Base-by-base conservation (phyloP, 2,329 filamentous ascomycete species). In the Triangularia setosa region DNA sequence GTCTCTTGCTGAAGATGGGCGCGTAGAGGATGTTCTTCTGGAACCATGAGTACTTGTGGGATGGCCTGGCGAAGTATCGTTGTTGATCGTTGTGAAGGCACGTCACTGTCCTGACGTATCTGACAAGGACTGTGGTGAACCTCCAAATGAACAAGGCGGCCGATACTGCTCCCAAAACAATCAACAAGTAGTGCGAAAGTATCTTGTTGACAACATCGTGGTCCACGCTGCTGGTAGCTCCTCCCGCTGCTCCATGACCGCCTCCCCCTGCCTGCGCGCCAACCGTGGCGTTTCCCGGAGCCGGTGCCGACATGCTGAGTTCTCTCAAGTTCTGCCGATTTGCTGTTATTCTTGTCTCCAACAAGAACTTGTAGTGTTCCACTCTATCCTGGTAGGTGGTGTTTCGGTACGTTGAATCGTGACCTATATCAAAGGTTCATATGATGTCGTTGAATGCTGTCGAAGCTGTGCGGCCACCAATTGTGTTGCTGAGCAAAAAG, bases 81-180 rank as follows among this genome's bases (percentile, higher is more conserved):
- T 97, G 93, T 1, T 83, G 89, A 68, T 91, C 89, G 78, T 92
- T 92, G 78, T 85, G 89, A 69, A 97, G 83, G 72, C 88, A 92
- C 52, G 90, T 84, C 54, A 96, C 81, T 25, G 85, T 89, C 68
- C 93, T 87, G 40, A 93, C 80, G 73, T 95, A 89, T 69, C 84
- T 86, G 64, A 85, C 80, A 63, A 90, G 77, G 62, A 84, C 81
- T 59, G 87, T 82, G 62, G 80, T 77, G 67, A 88, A 75, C 66
- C 89, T 87, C 85, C 91, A 94, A 67, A 88, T 70, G 68, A 91
- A 81, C 70, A 93, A 81, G 58, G 83, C 81, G 35, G 76, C 82
- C 12, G 89, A 83, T 60, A 93, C 80, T 59, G 83, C 83, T 61
- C 86, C 86, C 75, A 90, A 87, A 27, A 89, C 81, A 68, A 87